A percentile compares a stretch with the other conserved stretches of the same genome.
phyloP scores from a whole-genome alignment of 192 early-diverging fungal species.

The Backusella westeae region DNA sequence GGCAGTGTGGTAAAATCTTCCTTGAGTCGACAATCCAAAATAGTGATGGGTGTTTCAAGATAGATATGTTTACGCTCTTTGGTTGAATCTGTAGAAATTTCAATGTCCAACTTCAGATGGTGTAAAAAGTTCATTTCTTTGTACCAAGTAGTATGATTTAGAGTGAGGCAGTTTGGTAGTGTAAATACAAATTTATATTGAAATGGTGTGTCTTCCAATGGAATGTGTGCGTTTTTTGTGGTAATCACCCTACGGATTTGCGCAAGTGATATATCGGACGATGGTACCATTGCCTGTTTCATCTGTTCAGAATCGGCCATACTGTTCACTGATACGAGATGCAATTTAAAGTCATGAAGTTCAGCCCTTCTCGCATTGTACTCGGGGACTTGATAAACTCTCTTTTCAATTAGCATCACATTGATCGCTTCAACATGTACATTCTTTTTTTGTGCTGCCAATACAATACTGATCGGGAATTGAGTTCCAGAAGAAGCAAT shows the following conservation, averaged over 20 bases:
- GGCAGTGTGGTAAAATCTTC: slow-evolving; percentile 30
- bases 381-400: slow-evolving; percentile 26
- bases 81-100: not conserved
- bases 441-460: slow-evolving; percentile 22
- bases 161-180: slow-evolving; percentile 25
- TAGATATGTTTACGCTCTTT: slow-evolving; percentile 17
- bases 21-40: slow-evolving; percentile 30
- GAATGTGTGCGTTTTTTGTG: slow-evolving; percentile 20
- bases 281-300: not conserved
- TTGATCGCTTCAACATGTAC: slow-evolving; percentile 22
- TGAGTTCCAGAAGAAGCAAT: slow-evolving; percentile 31
- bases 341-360: slow-evolving; percentile 18
- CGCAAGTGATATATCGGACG: not conserved
- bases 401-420: slow-evolving; percentile 20
- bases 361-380: slow-evolving; percentile 21
- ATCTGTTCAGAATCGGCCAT: not conserved
- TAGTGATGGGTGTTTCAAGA: slow-evolving; percentile 28
- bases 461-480: slow-evolving; percentile 20
- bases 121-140: slow-evolving; percentile 28
- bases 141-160: slow-evolving; percentile 31
- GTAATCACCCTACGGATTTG: slow-evolving; percentile 16
- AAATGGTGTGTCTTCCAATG: slow-evolving; percentile 11
- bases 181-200: slow-evolving; percentile 30
- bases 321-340: slow-evolving; percentile 8
- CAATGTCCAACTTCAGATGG: slow-evolving; percentile 24